Base-by-base conservation (phyloP, 305 asterid species). In the Fraxinus platypoda region DNA sequence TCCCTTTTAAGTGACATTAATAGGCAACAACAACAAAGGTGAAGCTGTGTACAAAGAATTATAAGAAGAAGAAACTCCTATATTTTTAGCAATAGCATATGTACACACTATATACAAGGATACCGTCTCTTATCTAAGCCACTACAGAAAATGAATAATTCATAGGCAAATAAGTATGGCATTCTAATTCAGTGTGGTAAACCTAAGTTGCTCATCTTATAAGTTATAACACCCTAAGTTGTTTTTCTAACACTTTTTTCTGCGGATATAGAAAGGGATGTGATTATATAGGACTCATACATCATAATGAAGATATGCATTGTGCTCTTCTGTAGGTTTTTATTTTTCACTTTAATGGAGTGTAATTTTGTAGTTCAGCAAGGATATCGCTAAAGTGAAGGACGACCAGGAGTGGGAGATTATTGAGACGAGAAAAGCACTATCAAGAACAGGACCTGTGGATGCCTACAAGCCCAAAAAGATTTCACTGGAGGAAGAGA, bases 401-500 rank as follows among this genome's bases (percentile, higher is more conserved):
- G 98, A 95, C 81, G 99, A 93, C 74, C 91, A 88, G 74, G 97
- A 93, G 84, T 95, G 99, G 98, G 97, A 94, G 86, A 94, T 95
- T 72, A 92, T 91, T 12, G 99, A 93, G 92, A 80, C 97, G 49
- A 88, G 86, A 82, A 91, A 92, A 90, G 94, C 95, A 64, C 91
- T 94, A 19, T 94, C 99, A 17, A 89, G 95, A 86, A 88, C 92
- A 13, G 98, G 98, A 78, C 99, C 95, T 25, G 87, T 92, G 52
- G 84, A 86, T 78, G 94, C 98, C 38, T 95, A 94, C 82, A 91
- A 95, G 64, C 99, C 98, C 54, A 94, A 91, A 87, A 92, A 85
- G 38, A 89, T 87, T 64, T 92, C 96, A 2, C 83, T 92, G 77
- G 97, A 95, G 80, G 98, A 95, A 88, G 99, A 95, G 84, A 89